These are phyloP conservation scores for Serendipita sp. DNA, from an alignment of 768 basidiomycete species.

Conservation along the genomic window DNA sequence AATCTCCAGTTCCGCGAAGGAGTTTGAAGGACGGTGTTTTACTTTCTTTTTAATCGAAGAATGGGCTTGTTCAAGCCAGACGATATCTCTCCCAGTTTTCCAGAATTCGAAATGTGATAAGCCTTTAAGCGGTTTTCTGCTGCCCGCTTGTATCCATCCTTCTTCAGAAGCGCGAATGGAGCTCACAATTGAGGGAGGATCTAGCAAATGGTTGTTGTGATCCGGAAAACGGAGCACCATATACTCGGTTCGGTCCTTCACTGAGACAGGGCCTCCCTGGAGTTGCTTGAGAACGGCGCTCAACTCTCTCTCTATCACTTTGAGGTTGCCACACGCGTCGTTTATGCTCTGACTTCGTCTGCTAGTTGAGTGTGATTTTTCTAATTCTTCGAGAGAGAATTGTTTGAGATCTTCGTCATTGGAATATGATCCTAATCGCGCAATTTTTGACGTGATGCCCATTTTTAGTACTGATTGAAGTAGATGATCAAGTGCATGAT, in stretches of 20 bases:
- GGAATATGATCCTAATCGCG: conserved; percentile 54
- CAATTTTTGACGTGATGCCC: conserved; percentile 41
- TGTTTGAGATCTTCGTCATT: conserved; percentile 42
- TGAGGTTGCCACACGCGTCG: conserved; percentile 25
- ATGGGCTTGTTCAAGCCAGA: no score
- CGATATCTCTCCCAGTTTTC: no score
- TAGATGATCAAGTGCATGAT: conserved; percentile 67
- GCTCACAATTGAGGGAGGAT: conserved; percentile 32
- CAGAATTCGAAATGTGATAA: no score
- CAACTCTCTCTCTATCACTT: conserved; percentile 32
- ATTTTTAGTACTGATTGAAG: conserved; percentile 48
- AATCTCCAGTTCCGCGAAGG: neutral
- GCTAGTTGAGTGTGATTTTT: conserved; percentile 25
- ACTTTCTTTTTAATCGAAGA: no score
- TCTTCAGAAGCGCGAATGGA: neutral
- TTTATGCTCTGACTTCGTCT: conserved; percentile 21
- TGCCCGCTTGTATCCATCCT: neutral
- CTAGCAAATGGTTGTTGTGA: conserved; percentile 26
- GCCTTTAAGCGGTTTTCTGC: no score
- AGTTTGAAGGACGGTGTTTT: neutral
- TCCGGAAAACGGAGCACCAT: conserved; percentile 32
- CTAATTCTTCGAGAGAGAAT: conserved; percentile 44
- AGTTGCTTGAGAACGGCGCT: conserved; percentile 29
- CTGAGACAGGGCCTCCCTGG: conserved; percentile 20
- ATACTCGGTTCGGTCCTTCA: conserved; percentile 25